phyloP scores from a whole-genome alignment of 495 filamentous ascomycete species.

The Geopyxis carbonaria region DNA sequence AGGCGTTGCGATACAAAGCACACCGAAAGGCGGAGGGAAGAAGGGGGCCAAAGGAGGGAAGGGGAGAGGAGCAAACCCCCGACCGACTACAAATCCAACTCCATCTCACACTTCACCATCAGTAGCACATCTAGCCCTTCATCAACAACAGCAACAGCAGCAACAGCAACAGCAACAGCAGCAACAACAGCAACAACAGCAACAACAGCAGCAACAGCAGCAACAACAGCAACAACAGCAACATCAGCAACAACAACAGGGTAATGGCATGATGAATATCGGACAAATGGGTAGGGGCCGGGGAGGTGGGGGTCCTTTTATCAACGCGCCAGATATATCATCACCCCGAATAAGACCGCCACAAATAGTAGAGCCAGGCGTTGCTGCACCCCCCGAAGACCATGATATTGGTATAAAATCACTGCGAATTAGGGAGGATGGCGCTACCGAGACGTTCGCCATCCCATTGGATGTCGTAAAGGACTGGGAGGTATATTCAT shows the following conservation, averaged over 20 bases:
- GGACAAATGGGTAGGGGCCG: too few species aligned
- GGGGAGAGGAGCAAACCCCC: too few species aligned
- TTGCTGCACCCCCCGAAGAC: constrained; percentile 5
- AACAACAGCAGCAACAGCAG: not conserved
- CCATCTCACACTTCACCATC: not conserved
- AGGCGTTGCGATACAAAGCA: not conserved
- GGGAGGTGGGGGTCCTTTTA: too few species aligned
- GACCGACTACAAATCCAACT: not conserved
- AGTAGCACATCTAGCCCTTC: not conserved
- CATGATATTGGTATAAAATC: too few species aligned
- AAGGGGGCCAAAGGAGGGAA: too few species aligned
- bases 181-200: not conserved
- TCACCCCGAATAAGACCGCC: too few species aligned
- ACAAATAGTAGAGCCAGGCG: too few species aligned
- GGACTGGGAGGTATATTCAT: constrained; percentile 16
- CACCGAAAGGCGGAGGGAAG: too few species aligned
- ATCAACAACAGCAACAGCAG: not conserved
- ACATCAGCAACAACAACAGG: not conserved
- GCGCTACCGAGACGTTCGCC: constrained; percentile 24
- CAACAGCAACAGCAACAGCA: not conserved
- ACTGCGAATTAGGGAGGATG: constrained; percentile 22
- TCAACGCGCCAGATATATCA: too few species aligned
- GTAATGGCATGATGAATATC: not conserved
- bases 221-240: not conserved
- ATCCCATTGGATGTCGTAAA: constrained; percentile 17